Evolutionary conservation across 2,329 filamentous ascomycete species (phyloP).

Genomic region (Penicillium olsonii): DNA sequence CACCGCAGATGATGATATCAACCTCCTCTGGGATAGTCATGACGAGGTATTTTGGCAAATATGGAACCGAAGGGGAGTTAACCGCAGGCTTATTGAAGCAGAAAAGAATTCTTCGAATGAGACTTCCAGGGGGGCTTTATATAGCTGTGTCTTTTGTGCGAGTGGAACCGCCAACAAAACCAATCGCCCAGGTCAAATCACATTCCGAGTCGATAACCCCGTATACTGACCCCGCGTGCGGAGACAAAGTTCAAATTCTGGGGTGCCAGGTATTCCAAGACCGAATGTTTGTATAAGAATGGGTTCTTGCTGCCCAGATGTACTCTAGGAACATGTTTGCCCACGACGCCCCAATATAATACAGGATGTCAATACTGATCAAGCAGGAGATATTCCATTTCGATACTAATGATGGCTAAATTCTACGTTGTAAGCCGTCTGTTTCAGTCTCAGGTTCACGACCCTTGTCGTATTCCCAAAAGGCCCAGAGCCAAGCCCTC

Average conservation of each 20-base stretch:
- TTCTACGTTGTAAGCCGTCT: neutral
- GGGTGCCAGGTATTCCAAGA: neutral
- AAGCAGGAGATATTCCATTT: neutral
- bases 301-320: neutral
- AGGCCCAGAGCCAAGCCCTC: neutral
- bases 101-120: neutral
- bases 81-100: neutral
- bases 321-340: neutral
- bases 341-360: neutral
- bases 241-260: conserved; percentile 5
- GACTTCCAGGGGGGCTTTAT: neutral
- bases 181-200: neutral
- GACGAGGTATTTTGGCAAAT: neutral
- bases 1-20: conserved; percentile 77
- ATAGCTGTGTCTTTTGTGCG: neutral
- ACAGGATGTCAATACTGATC: neutral
- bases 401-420: neutral
- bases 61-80: neutral
- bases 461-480: neutral
- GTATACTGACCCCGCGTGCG: neutral
- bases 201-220: neutral
- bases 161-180: neutral
- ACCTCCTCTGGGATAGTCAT: conserved; percentile 75
- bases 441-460: neutral
- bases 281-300: neutral